These are phyloP conservation scores for Ustulina deusta DNA, from an alignment of 2,329 filamentous ascomycete genomes.

Conservation along the genomic window DNA sequence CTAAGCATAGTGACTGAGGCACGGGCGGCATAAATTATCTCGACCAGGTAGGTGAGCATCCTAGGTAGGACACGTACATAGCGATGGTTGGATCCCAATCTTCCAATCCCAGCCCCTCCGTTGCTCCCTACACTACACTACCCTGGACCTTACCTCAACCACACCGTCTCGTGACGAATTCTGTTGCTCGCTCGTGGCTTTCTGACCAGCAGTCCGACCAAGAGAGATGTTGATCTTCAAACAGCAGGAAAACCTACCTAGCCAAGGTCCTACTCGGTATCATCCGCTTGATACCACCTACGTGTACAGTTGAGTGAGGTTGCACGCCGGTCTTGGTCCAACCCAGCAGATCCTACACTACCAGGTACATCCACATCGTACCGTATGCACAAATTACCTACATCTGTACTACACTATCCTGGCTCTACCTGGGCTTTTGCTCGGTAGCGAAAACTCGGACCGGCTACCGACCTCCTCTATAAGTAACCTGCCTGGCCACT, in stretches of 20 bases:
- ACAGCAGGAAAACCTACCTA: background rate
- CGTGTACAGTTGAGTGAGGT: background rate
- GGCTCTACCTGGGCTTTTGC: background rate
- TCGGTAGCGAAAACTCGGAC: conserved; percentile 16
- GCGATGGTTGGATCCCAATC: conserved; percentile 28
- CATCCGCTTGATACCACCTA: conserved; percentile 2
- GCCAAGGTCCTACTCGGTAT: background rate
- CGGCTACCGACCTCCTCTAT: conserved; percentile 9
- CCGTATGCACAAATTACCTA: background rate
- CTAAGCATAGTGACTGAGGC: no score
- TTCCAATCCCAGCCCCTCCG: conserved; percentile 29
- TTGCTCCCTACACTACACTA: conserved; percentile 9
- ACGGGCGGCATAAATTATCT: no score
- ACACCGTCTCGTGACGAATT: conserved; percentile 22
- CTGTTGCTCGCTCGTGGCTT: conserved; percentile 1
- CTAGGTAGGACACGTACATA: background rate
- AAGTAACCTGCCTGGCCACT: background rate
- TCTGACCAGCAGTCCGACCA: background rate
- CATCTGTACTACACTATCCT: background rate
- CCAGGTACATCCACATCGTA: background rate
- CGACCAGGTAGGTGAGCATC: conserved; percentile 5
- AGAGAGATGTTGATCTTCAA: background rate
- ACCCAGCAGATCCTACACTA: background rate
- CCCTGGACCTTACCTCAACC: background rate
- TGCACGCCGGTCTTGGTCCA: background rate